Percentiles rank a stretch among this genome's conserved stretches.
phyloP scores from a whole-genome alignment of 2,329 filamentous ascomycete genomes.

The Sodiomyces alkalinus region DNA sequence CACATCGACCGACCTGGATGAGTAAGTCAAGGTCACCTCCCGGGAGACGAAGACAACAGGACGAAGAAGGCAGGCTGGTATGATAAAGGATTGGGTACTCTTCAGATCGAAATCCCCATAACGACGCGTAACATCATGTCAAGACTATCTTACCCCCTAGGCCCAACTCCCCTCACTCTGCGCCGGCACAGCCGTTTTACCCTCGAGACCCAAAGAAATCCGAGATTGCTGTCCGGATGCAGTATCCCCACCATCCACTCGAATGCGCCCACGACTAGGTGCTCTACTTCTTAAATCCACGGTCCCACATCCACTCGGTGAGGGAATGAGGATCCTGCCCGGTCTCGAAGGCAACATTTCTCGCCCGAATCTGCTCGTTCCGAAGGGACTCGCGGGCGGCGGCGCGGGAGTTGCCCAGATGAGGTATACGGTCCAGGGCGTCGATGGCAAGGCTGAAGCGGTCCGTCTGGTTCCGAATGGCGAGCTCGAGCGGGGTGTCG shows the following conservation, averaged over 20 bases:
- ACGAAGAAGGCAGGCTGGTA: no score
- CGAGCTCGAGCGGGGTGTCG: slow-evolving; percentile 64
- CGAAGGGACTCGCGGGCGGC: slow-evolving; percentile 47
- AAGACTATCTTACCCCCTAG: no score
- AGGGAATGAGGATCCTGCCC: slow-evolving; percentile 55
- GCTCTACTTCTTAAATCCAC: background rate
- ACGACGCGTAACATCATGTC: no score
- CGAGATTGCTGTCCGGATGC: no score
- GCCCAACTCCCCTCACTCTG: no score
- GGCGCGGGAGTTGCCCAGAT: slow-evolving; percentile 47
- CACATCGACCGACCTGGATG: no score
- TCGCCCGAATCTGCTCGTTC: slow-evolving; percentile 47
- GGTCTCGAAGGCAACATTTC: slow-evolving; percentile 50
- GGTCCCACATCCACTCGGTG: slow-evolving; percentile 48
- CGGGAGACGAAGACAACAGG: no score
- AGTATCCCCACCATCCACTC: background rate
- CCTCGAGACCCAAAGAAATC: no score
- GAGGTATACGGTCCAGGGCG: slow-evolving; percentile 53
- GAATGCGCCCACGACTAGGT: background rate
- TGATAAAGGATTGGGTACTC: no score
- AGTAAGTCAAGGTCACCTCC: no score
- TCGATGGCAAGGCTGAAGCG: slow-evolving; percentile 64
- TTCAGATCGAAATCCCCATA: no score
- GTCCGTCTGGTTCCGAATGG: slow-evolving; percentile 64
- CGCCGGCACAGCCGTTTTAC: no score